A percentile compares a stretch with the other conserved stretches of the same genome.
phyloP scores from a whole-genome alignment of 129 eudicot genomes.

The Erigeron canadensis region DNA sequence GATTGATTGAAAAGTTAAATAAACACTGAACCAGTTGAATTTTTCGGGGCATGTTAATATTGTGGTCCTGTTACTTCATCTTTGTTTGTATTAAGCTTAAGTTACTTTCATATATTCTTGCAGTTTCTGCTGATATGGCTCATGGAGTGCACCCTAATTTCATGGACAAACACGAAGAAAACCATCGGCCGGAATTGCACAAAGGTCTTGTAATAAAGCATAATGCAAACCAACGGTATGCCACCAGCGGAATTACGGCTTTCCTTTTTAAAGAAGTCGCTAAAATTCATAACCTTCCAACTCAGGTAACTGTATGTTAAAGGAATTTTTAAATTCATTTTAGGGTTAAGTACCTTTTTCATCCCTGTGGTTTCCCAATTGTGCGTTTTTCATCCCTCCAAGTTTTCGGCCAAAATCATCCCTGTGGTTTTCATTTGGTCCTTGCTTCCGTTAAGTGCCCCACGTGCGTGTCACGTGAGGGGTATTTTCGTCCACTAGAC shows the following conservation, averaged over 20 bases:
- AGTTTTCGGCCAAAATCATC: no score
- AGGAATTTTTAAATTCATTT: background rate
- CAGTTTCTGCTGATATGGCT: conserved; percentile 99
- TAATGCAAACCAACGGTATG: conserved; percentile 97
- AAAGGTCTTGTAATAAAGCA: conserved; percentile 93
- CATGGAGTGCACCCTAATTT: conserved; percentile 98
- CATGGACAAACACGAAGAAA: conserved; percentile 84
- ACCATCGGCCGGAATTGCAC: conserved; percentile 81
- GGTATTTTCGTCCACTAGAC: no score
- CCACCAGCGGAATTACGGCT: conserved; percentile 92
- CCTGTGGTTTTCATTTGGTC: no score
- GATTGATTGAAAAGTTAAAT: background rate
- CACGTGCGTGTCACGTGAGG: no score
- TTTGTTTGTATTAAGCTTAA: background rate
- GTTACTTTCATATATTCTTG: conserved; percentile 19
- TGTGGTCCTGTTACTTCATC: background rate
- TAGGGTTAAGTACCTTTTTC: no score
- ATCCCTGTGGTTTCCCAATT: no score
- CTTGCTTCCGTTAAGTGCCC: no score
- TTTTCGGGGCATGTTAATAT: background rate
- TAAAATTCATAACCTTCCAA: conserved; percentile 72
- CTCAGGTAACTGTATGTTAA: conserved; percentile 54
- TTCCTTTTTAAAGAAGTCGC: conserved; percentile 93
- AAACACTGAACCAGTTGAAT: background rate
- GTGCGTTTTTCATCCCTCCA: no score